A percentile compares a stretch with the other conserved stretches of the same genome.
Conservation (phyloP, 2,329 filamentous ascomycete genomes). For the Plectosphaerella sp. region DNA sequence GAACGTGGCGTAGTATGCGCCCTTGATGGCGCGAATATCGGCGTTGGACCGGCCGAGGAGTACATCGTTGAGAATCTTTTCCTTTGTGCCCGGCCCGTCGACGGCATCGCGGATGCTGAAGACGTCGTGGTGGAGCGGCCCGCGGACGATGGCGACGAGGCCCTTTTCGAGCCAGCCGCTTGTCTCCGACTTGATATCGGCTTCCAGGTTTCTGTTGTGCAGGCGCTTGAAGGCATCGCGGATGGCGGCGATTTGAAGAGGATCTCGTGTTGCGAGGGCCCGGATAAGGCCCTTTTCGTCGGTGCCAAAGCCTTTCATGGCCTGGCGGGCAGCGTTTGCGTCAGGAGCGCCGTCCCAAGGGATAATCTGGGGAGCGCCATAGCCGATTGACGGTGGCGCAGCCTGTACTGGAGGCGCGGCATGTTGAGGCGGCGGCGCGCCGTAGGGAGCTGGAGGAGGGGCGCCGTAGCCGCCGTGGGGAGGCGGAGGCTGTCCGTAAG, state of each 20-base stretch:
- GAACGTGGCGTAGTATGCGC: slow-evolving; percentile 66
- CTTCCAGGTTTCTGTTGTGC: slow-evolving; percentile 62
- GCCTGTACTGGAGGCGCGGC: slow-evolving; percentile 37
- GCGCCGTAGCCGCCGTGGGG: slow-evolving; percentile 18
- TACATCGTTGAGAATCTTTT: slow-evolving; percentile 79
- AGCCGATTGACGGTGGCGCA: slow-evolving; percentile 67
- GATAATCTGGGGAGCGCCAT: slow-evolving; percentile 66
- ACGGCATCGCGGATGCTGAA: slow-evolving; percentile 67
- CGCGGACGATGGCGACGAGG: slow-evolving; percentile 69
- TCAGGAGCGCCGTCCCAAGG: slow-evolving; percentile 64
- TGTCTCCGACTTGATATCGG: slow-evolving; percentile 75
- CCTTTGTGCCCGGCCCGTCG: slow-evolving; percentile 79
- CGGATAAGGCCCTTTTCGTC: slow-evolving; percentile 75
- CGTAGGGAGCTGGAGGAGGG: slow-evolving; percentile 24
- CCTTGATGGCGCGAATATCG: slow-evolving; percentile 82
- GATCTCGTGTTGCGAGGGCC: slow-evolving; percentile 67
- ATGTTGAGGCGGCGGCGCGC: slow-evolving; percentile 30
- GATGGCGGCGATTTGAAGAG: slow-evolving; percentile 69
- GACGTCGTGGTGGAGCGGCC: slow-evolving; percentile 75
- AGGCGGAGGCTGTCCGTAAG: slow-evolving; percentile 21
- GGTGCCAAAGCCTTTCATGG: slow-evolving; percentile 93
- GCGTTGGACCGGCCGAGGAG: slow-evolving; percentile 80
- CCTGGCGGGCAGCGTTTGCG: slow-evolving; percentile 67
- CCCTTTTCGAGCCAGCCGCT: slow-evolving; percentile 70
- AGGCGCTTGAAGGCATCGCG: slow-evolving; percentile 61